These are phyloP conservation scores for Tilletia indica DNA, from an alignment of 1,284 basidiomycete species.

Conservation along the genomic window DNA sequence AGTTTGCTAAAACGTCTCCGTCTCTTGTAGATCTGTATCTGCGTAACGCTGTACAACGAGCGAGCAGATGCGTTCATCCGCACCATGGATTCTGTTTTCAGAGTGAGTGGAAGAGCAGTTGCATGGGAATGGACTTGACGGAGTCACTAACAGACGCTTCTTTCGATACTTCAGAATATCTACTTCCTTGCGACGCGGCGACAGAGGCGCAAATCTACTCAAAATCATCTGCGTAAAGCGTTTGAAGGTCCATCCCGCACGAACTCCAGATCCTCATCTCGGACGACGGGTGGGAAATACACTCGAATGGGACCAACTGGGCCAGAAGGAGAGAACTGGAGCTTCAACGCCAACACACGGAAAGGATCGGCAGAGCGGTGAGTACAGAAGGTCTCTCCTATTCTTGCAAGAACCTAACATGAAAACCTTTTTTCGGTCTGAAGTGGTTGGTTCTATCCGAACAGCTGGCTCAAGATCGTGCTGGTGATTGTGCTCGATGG, in stretches of 20 bases:
- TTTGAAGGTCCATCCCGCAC: background rate
- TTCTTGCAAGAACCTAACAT: background rate
- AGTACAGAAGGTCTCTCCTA: background rate
- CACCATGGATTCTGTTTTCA: constrained; percentile 18
- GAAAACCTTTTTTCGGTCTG: background rate
- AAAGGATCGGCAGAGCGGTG: constrained; percentile 14
- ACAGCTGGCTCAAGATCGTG: constrained; percentile 20
- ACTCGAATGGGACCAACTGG: background rate
- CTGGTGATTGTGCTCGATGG: constrained; percentile 20
- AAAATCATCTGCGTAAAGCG: constrained; percentile 6
- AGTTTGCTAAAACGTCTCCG: background rate
- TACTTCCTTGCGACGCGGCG: constrained; percentile 13
- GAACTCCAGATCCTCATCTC: background rate
- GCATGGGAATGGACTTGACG: background rate
- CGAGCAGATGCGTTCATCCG: constrained; percentile 17
- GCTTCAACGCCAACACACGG: background rate
- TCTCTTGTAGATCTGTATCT: constrained; percentile 19
- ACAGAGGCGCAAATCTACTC: constrained; percentile 2
- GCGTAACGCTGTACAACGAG: constrained; percentile 22
- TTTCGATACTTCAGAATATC: background rate
- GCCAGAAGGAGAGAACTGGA: constrained; percentile 10
- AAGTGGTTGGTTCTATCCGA: constrained; percentile 17
- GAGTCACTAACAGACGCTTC: background rate
- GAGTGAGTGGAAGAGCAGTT: background rate
- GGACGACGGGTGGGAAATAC: background rate